These are phyloP conservation scores for Ophiostoma novo-ulmi DNA, from an alignment of 2,329 filamentous ascomycete species.

Conservation along the genomic window DNA sequence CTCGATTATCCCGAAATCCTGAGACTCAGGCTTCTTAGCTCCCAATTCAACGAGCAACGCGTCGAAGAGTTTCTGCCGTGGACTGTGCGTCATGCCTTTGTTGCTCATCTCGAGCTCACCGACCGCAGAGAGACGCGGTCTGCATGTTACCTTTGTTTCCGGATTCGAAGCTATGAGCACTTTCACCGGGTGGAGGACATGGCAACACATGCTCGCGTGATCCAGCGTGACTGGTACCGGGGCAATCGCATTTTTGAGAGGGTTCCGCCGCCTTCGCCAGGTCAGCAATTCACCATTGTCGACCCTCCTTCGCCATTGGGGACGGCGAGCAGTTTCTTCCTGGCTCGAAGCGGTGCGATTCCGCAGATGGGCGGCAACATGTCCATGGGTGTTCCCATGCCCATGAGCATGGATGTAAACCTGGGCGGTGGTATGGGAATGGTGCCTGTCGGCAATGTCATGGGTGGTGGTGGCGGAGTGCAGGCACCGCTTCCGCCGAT, in stretches of 20 bases:
- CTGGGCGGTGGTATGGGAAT: background rate
- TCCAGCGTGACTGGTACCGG: conserved; percentile 24
- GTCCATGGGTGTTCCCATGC: background rate
- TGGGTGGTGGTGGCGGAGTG: no score
- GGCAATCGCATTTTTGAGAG: conserved; percentile 23
- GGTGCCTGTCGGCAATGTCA: background rate
- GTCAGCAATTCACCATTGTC: conserved; percentile 6
- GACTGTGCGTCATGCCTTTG: conserved; percentile 20
- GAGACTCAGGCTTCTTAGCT: conserved; percentile 21
- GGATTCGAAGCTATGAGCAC: conserved; percentile 21
- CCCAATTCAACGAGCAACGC: conserved; percentile 20
- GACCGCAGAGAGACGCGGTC: background rate
- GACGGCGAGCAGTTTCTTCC: background rate
- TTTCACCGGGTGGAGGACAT: conserved; percentile 21
- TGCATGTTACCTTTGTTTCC: conserved; percentile 29
- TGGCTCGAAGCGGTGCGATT: background rate
- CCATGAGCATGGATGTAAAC: background rate
- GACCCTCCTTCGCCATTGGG: conserved; percentile 16
- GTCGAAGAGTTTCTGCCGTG: conserved; percentile 26
- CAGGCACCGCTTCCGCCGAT: background rate
- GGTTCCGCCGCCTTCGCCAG: conserved; percentile 11
- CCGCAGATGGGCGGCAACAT: background rate
- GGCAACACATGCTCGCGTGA: conserved; percentile 21
- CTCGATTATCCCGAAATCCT: conserved; percentile 27
- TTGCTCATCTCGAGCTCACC: conserved; percentile 16